Base-by-base conservation (phyloP, 805 yeast genomes). In the Kodamaea lidongshanica region DNA sequence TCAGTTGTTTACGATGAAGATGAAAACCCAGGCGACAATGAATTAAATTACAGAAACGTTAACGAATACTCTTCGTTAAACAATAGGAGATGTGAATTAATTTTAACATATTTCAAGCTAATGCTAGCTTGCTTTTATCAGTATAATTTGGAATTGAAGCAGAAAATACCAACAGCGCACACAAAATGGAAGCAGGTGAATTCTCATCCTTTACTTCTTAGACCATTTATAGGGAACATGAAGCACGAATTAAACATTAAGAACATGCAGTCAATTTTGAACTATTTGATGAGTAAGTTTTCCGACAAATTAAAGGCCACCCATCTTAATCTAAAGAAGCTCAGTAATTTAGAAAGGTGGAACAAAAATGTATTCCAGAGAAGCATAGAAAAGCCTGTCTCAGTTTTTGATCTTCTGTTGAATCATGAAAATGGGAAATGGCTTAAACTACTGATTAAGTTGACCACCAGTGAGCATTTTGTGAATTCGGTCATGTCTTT, bases 81-180 rank as follows among this genome's bases (percentile, higher is more conserved):
- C 21, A 58, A 58, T 33, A 49, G 44, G 15, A 55, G 63, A 32
- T 85, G 88, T 4, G 74, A 75, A 32, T 58, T 71, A 16, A 65
- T 80, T 11, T 59, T 69, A 25, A 56, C 53, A 9, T 70, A 72
- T 28, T 54, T 82, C 14, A 74, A 78, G 40, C 52, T 81, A 16
- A 67, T 80, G 65, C 61, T 82, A 11, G 75, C 80, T 40, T 66
- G 77, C 34, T 69, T 72, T 33, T 82, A 72, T 52, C 65, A 55
- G 33, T 65, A 54, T 44, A 72, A 61, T 41, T 61, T 62, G 30
- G 56, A 48, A 24, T 50, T 56, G 46, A 69, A 60, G 34, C 58
- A 62, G 16, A 56, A 59, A 5, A 59, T 72, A 7, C 78, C 79
- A 11, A 61, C 72, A 3, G 56, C 70, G 4, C 47, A 62, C 38